phyloP scores from a whole-genome alignment of 176 grass and related monocot species.

The Zea luxurians region DNA sequence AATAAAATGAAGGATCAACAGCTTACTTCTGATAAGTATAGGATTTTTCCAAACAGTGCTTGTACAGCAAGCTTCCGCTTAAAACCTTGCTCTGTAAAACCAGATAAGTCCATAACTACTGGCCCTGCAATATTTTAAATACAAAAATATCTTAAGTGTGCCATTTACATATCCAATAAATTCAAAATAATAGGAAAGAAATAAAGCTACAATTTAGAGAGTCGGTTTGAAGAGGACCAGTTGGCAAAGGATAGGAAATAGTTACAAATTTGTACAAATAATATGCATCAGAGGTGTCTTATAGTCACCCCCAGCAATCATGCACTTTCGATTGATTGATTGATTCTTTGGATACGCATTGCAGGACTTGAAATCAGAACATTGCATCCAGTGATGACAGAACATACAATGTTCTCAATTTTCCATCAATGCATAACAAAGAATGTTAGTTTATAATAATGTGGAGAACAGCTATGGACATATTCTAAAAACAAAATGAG shows the following conservation, averaged over 20 bases:
- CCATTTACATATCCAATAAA: not conserved
- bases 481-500: not conserved
- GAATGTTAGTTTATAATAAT: not conserved
- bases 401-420: constrained; percentile 6
- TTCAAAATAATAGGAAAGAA: not conserved
- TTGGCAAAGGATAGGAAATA: not conserved
- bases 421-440: not conserved
- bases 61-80: constrained; percentile 84
- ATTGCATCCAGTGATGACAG: not conserved
- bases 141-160: constrained; percentile 11
- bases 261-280: not conserved
- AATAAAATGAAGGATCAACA: constrained; percentile 21
- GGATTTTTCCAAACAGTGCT: constrained; percentile 73
- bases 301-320: not conserved
- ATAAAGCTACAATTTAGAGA: not conserved
- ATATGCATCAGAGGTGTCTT: not conserved
- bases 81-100: constrained; percentile 78
- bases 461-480: not conserved
- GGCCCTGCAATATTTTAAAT: constrained; percentile 64
- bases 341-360: constrained; percentile 31
- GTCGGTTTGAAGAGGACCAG: not conserved
- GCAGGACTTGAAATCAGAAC: not conserved
- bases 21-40: constrained; percentile 85
- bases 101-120: constrained; percentile 75
- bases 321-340: not conserved